phyloP scores from a whole-genome alignment of 1,284 basidiomycete species.

The Boletus mariae region DNA sequence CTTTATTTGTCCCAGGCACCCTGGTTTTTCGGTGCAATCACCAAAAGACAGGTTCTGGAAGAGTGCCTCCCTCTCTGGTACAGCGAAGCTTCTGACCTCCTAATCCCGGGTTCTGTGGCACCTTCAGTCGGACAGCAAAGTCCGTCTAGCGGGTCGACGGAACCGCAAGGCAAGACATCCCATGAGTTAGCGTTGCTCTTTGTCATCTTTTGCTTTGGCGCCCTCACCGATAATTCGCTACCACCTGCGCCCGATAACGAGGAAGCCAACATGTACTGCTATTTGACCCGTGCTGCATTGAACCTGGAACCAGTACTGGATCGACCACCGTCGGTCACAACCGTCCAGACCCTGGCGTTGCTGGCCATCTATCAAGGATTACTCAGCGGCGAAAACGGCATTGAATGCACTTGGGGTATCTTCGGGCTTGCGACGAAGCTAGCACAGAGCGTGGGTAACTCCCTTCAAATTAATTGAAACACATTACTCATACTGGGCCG shows the following conservation, averaged over 20 bases:
- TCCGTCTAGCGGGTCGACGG: background rate
- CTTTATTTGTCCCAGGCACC: slow-evolving; percentile 69
- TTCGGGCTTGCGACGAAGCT: slow-evolving; percentile 60
- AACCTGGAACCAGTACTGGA: slow-evolving; percentile 64
- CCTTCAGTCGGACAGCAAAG: slow-evolving; percentile 7
- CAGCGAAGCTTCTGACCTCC: slow-evolving; percentile 41
- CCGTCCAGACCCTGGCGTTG: slow-evolving; percentile 61
- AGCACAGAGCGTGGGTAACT: slow-evolving; percentile 56
- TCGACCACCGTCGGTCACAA: slow-evolving; percentile 61
- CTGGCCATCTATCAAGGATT: slow-evolving; percentile 68
- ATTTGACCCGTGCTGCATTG: slow-evolving; percentile 57
- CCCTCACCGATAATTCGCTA: slow-evolving; percentile 48
- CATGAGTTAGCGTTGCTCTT: slow-evolving; percentile 59
- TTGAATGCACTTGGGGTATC: slow-evolving; percentile 59
- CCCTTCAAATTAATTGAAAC: background rate
- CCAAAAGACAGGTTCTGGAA: slow-evolving; percentile 54
- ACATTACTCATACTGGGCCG: slow-evolving; percentile 10
- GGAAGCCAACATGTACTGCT: slow-evolving; percentile 50
- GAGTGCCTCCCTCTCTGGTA: slow-evolving; percentile 69
- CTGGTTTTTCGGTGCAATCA: slow-evolving; percentile 73
- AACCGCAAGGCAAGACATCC: slow-evolving; percentile 33
- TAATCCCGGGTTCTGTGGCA: slow-evolving; percentile 27
- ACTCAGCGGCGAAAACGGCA: slow-evolving; percentile 52
- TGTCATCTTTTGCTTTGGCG: slow-evolving; percentile 56
- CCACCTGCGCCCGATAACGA: slow-evolving; percentile 50